Evolutionary conservation across 805 yeast genomes (phyloP), one percentile per base, ranked within the genome.

Genomic region (Nakazawaea pomicola): DNA sequence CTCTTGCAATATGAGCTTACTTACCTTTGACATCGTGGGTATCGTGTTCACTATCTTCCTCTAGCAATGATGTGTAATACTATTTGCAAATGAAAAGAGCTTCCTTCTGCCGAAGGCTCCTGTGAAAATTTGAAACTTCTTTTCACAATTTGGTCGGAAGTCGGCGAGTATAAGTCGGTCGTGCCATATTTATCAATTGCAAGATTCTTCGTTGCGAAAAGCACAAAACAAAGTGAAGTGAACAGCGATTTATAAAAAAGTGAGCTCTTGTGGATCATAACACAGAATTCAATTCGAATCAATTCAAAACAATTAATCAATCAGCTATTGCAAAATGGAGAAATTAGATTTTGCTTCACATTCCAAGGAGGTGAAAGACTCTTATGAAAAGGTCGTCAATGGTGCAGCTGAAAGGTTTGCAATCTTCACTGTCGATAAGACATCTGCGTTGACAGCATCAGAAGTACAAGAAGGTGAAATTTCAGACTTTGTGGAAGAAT

Each of bases 371-470:
- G 81, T 89, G 53, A 87, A 85, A 56, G 71, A 72, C 43, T 71
- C 81, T 40, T 93, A 91, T 65, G 81, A 83, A 48, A 73, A 76
- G 46, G 83, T 93, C 35, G 91, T 89, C 25, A 74, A 80, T 46
- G 93, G 91, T 29, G 73, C 78, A 11, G 72, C 68, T 32, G 67
- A 75, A 38, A 69, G 81, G 9, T 93, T 93, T 79, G 85, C 84
- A 21, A 80, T 93, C 29, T 85, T 83, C 60, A 80, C 90, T 9
- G 91, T 93, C 28, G 80, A 79, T 50, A 68, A 67, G 42, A 72
- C 72, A 36, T 63, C 75, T 10, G 63, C 71, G 4, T 65, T 75
- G 47, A 65, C 62, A 23, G 77, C 75, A 27, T 57, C 68, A 3
- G 67, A 62, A 14, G 51, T 67, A 4, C 93, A 91, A 34, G 61